Evolutionary conservation across 1,284 basidiomycete species (phyloP).

Genomic region (Leccinum fallax): DNA sequence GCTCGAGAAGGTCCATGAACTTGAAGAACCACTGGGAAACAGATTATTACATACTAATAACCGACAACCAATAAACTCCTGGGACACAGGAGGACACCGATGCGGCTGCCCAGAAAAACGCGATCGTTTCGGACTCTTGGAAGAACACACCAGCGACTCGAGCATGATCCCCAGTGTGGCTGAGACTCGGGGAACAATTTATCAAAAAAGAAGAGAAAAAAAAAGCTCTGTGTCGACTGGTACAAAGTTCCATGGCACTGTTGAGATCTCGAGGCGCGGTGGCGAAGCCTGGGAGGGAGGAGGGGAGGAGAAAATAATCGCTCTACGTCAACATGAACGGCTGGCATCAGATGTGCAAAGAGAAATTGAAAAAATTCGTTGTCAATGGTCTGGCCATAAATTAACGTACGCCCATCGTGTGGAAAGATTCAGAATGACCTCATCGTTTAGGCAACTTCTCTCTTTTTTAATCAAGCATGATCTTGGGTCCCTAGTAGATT

Average conservation of each 20-base stretch:
- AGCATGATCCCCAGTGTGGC: neutral
- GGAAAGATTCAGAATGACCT: slow-evolving; percentile 13
- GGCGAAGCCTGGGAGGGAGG: neutral
- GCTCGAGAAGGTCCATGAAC: neutral
- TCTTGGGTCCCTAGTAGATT: slow-evolving; percentile 1
- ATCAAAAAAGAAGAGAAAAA: neutral
- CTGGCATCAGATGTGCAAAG: slow-evolving; percentile 24
- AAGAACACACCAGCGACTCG: neutral
- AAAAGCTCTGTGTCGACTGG: neutral
- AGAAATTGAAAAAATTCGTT: neutral
- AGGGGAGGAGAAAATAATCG: neutral
- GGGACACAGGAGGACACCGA: neutral
- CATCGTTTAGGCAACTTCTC: slow-evolving; percentile 3
- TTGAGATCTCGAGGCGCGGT: slow-evolving; percentile 2
- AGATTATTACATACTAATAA: neutral
- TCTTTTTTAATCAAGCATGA: neutral
- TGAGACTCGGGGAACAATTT: neutral
- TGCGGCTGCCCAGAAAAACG: neutral
- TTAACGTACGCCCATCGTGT: slow-evolving; percentile 9
- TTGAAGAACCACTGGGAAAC: neutral
- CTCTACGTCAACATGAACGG: slow-evolving; percentile 25
- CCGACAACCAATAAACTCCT: neutral
- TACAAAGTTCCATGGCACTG: neutral
- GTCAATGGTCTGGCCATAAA: neutral
- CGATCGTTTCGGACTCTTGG: neutral